A percentile compares a stretch with the other conserved stretches of the same genome.
Evolutionary conservation across 352 stramenopile species (phyloP).

Genomic region (Globisporangium emineosum): DNA sequence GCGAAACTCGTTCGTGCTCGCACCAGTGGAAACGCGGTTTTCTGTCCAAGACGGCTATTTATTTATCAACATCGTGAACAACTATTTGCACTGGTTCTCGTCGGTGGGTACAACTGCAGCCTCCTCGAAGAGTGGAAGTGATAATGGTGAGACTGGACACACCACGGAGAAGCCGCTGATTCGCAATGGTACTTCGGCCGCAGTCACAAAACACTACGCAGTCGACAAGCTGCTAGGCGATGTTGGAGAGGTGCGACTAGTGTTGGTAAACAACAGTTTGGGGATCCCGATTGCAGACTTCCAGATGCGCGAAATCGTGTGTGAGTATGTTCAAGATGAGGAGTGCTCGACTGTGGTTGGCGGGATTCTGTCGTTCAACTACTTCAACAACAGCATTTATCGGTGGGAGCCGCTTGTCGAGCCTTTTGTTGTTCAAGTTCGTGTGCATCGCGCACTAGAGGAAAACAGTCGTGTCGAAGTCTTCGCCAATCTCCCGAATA

Average conservation of each 20-base stretch:
- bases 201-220: conserved; percentile 27
- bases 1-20: conserved; percentile 77
- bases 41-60: conserved; percentile 84
- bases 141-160: conserved; percentile 11
- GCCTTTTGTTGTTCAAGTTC: conserved; percentile 78
- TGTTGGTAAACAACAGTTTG: conserved; percentile 87
- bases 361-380: conserved; percentile 80
- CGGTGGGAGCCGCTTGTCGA: conserved; percentile 86
- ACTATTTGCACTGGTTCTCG: conserved; percentile 67
- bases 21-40: conserved; percentile 80
- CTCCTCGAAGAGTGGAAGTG: not conserved
- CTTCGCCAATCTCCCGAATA: conserved; percentile 80
- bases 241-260: conserved; percentile 78
- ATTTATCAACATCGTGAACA: conserved; percentile 84
- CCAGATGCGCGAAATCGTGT: conserved; percentile 84
- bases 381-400: conserved; percentile 92
- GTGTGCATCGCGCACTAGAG: conserved; percentile 62
- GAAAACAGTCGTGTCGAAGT: conserved; percentile 75
- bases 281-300: conserved; percentile 86
- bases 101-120: conserved; percentile 13
- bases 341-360: conserved; percentile 79
- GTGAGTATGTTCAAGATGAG: conserved; percentile 85
- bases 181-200: not conserved
- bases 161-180: not conserved
- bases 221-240: conserved; percentile 83